Percentiles rank a stretch among this genome's conserved stretches.
Conservation (phyloP, 148 eudicot species). For the Fagopyrum esculentum region DNA sequence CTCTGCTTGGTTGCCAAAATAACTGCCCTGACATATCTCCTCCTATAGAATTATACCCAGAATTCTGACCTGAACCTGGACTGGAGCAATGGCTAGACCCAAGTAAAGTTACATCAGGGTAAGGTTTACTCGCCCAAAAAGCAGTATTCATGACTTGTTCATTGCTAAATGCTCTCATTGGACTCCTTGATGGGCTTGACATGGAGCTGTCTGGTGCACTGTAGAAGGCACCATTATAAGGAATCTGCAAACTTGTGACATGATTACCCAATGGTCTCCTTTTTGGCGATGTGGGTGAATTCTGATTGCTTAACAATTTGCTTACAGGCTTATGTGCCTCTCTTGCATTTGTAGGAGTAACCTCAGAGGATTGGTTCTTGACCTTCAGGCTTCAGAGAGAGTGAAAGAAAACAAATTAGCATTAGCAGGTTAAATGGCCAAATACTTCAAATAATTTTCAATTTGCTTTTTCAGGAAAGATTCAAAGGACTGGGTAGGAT, state of each 20-base stretch:
- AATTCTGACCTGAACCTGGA: conserved; percentile 96
- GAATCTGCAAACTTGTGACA: conserved; percentile 64
- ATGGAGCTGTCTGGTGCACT: conserved; percentile 90
- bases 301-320: conserved; percentile 34
- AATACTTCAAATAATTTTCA: not conserved
- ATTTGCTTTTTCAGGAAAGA: not conserved
- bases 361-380: conserved; percentile 39
- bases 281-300: conserved; percentile 40
- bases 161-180: conserved; percentile 57
- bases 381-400: conserved; percentile 36
- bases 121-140: conserved; percentile 57
- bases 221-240: conserved; percentile 54
- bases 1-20: conserved; percentile 92
- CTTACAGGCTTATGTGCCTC: conserved; percentile 42
- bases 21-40: conserved; percentile 79
- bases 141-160: conserved; percentile 63
- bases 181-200: conserved; percentile 97
- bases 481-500: not conserved
- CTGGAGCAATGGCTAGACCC: conserved; percentile 98
- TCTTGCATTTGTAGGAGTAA: conserved; percentile 25
- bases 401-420: conserved; percentile 2
- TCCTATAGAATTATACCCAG: conserved; percentile 96
- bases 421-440: not conserved
- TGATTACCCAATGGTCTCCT: conserved; percentile 59
- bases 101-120: conserved; percentile 64